These are phyloP conservation scores for Colletotrichum sp. DNA, from an alignment of 2,329 filamentous ascomycete species.

Conservation along the genomic window DNA sequence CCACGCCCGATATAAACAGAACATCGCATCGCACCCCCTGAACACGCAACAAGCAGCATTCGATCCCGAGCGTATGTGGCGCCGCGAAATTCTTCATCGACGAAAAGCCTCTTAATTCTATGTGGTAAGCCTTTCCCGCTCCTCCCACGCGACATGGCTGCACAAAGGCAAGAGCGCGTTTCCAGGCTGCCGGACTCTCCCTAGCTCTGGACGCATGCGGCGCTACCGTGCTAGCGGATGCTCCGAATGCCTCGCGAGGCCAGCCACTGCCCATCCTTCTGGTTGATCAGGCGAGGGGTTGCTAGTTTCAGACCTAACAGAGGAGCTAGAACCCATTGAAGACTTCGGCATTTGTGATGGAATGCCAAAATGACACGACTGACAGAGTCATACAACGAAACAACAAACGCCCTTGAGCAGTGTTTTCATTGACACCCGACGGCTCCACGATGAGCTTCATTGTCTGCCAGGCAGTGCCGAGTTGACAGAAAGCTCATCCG, in stretches of 20 bases:
- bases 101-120: neutral
- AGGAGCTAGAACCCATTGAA: neutral
- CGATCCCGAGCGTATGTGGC: neutral
- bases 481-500: neutral
- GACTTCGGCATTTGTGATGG: neutral
- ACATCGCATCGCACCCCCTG: neutral
- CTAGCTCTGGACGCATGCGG: neutral
- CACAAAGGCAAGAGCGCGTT: neutral
- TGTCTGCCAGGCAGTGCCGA: neutral
- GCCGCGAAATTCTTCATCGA: neutral
- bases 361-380: neutral
- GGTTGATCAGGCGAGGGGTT: neutral
- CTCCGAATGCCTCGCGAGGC: neutral
- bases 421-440: neutral
- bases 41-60: neutral
- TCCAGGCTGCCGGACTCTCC: neutral
- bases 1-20: neutral
- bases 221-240: neutral
- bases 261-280: neutral
- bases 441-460: neutral
- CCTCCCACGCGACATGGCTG: neutral
- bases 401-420: neutral
- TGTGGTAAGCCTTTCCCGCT: neutral
- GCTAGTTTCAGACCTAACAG: neutral
- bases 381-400: neutral